These are phyloP conservation scores for Scytalidium lignicola DNA, from an alignment of 2,329 filamentous ascomycete species.

Conservation along the genomic window DNA sequence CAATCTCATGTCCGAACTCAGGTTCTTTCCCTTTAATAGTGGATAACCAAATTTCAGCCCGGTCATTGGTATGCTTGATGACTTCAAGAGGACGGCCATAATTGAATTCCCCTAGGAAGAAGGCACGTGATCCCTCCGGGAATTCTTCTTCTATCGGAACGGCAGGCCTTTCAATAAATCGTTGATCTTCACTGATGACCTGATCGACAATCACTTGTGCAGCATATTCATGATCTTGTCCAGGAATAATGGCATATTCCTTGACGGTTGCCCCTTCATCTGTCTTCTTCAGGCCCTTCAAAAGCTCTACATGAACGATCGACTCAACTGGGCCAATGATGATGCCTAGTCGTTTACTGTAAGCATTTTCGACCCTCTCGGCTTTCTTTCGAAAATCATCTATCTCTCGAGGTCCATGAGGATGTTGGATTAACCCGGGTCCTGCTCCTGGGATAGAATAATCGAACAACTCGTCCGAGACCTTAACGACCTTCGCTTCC, in stretches of 20 bases:
- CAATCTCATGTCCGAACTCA: constrained; percentile 75
- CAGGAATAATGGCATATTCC: constrained; percentile 81
- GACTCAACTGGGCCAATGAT: constrained; percentile 83
- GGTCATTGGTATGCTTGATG: constrained; percentile 65
- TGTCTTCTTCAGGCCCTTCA: constrained; percentile 85
- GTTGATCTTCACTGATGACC: constrained; percentile 83
- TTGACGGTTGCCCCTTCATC: constrained; percentile 89
- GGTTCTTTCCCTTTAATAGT: constrained; percentile 66
- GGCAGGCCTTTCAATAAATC: constrained; percentile 88
- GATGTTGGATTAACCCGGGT: constrained; percentile 56
- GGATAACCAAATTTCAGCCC: constrained; percentile 74
- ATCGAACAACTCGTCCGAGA: constrained; percentile 90
- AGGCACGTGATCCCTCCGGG: constrained; percentile 73
- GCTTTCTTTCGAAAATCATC: constrained; percentile 82
- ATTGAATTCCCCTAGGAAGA: constrained; percentile 90
- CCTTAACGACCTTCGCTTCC: constrained; percentile 82
- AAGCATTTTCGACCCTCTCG: constrained; percentile 74
- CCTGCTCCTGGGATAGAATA: constrained; percentile 68
- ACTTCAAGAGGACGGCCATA: constrained; percentile 90
- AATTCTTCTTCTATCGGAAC: constrained; percentile 89
- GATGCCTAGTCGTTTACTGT: constrained; percentile 87
- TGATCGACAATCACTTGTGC: constrained; percentile 85
- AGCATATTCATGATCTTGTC: constrained; percentile 86
- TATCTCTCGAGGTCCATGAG: constrained; percentile 72
- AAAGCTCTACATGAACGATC: constrained; percentile 85